Evolutionary conservation across 441 rosid genomes (phyloP).

Genomic region (Melastoma candidum): DNA sequence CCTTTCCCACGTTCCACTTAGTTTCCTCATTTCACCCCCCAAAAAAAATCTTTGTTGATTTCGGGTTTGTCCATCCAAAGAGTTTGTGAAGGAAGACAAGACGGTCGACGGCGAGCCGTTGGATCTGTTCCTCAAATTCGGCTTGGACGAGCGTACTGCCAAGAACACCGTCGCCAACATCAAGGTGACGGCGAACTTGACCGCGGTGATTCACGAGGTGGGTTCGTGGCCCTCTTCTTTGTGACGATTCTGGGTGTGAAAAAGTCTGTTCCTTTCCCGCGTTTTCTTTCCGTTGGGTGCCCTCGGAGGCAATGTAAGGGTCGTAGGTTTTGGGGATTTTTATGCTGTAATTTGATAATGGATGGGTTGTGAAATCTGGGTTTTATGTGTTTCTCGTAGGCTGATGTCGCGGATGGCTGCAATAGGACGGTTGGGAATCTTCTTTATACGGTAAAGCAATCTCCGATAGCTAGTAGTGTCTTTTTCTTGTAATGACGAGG

Average conservation of each 20-base stretch:
- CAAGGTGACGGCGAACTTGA: constrained; percentile 74
- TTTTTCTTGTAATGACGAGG: no score
- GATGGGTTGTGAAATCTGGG: not conserved
- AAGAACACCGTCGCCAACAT: constrained; percentile 64
- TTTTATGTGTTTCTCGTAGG: constrained; percentile 33
- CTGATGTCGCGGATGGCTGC: constrained; percentile 73
- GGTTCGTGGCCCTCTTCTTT: not conserved
- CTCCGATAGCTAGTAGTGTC: not conserved
- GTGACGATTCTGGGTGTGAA: constrained; percentile 1
- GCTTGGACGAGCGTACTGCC: constrained; percentile 78
- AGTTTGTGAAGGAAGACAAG: constrained; percentile 39
- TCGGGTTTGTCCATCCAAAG: no score
- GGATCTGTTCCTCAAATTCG: constrained; percentile 72
- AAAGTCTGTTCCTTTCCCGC: not conserved
- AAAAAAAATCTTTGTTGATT: no score
- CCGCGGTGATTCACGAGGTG: constrained; percentile 81
- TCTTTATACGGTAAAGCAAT: constrained; percentile 52
- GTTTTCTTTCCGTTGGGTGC: not conserved
- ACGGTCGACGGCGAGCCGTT: constrained; percentile 19
- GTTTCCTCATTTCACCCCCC: no score
- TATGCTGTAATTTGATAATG: not conserved
- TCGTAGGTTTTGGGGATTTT: no score
- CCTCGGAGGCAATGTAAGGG: no score
- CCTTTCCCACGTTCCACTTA: no score
- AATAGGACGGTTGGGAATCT: constrained; percentile 67